A percentile compares a stretch with the other conserved stretches of the same genome.
These are phyloP conservation scores for Saturnispora ahearnii DNA, from an alignment of 805 yeast genomes.

Conservation along the genomic window DNA sequence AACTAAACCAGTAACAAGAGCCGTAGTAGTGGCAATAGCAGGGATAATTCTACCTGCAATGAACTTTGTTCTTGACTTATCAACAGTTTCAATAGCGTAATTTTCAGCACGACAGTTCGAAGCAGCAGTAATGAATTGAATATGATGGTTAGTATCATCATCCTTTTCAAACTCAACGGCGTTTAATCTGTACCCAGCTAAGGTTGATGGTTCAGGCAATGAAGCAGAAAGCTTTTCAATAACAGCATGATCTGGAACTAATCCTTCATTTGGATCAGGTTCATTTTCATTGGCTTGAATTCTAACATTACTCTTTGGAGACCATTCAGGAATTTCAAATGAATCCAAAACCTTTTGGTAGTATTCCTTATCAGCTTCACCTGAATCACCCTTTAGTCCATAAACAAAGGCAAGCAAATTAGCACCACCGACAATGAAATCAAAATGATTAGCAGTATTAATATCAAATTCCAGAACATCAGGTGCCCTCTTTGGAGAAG, in stretches of 20 bases:
- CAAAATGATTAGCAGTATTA: slow-evolving; percentile 65
- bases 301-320: slow-evolving; percentile 64
- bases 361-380: slow-evolving; percentile 36
- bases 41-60: slow-evolving; percentile 98
- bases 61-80: slow-evolving; percentile 82
- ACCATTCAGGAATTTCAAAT: slow-evolving; percentile 51
- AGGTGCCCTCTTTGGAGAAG: slow-evolving; percentile 97
- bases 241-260: slow-evolving; percentile 48
- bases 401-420: slow-evolving; percentile 83
- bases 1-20: slow-evolving; percentile 90
- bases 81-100: slow-evolving; percentile 83
- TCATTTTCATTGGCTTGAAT: slow-evolving; percentile 84
- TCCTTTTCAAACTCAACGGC: slow-evolving; percentile 98
- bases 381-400: slow-evolving; percentile 72
- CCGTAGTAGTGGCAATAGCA: slow-evolving; percentile 99
- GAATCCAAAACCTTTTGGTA: slow-evolving; percentile 47
- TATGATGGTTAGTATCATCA: slow-evolving; percentile 94
- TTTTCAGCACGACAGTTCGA: slow-evolving; percentile 93
- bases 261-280: slow-evolving; percentile 69
- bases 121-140: slow-evolving; percentile 91
- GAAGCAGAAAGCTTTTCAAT: slow-evolving; percentile 61
- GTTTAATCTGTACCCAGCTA: slow-evolving; percentile 77
- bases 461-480: slow-evolving; percentile 72
- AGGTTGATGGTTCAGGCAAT: slow-evolving; percentile 79
- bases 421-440: slow-evolving; percentile 83